Evolutionary conservation across 78 protist species (phyloP).

Genomic region (Guillardia theta): DNA sequence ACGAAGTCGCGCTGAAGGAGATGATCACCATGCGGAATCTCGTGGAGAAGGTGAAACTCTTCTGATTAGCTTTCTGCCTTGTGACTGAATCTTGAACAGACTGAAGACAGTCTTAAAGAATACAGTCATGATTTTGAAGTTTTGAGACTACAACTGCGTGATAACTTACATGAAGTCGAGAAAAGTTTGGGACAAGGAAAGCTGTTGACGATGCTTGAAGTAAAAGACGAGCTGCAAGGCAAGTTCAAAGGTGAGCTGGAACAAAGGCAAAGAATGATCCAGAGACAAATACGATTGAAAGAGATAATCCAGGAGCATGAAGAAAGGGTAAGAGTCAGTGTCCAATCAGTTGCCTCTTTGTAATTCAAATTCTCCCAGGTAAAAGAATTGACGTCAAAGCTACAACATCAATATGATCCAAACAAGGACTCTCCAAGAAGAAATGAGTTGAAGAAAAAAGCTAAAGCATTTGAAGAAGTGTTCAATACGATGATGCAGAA

Average conservation of each 20-base stretch:
- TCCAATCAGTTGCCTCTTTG: neutral
- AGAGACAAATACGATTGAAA: neutral
- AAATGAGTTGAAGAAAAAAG: neutral
- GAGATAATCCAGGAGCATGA: neutral
- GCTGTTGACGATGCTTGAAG: neutral
- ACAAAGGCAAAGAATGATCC: neutral
- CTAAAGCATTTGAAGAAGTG: neutral
- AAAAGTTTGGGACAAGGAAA: neutral
- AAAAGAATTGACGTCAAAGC: neutral
- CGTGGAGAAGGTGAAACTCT: neutral
- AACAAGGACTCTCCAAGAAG: constrained; percentile 5
- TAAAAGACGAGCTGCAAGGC: neutral
- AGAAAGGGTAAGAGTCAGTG: neutral
- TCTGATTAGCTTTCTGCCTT: too few relatives aligned
- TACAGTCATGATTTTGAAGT: neutral
- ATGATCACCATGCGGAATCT: neutral
- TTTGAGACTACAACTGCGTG: neutral
- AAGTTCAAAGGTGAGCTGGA: neutral
- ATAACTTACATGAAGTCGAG: neutral
- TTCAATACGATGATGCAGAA: constrained; percentile 3
- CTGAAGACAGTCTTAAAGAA: neutral
- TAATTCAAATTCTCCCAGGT: neutral
- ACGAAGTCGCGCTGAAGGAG: neutral
- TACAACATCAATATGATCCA: constrained; percentile 9
- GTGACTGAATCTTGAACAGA: too few relatives aligned